phyloP scores from a whole-genome alignment of 345 rosid genomes.

The Populus pruinosa region DNA sequence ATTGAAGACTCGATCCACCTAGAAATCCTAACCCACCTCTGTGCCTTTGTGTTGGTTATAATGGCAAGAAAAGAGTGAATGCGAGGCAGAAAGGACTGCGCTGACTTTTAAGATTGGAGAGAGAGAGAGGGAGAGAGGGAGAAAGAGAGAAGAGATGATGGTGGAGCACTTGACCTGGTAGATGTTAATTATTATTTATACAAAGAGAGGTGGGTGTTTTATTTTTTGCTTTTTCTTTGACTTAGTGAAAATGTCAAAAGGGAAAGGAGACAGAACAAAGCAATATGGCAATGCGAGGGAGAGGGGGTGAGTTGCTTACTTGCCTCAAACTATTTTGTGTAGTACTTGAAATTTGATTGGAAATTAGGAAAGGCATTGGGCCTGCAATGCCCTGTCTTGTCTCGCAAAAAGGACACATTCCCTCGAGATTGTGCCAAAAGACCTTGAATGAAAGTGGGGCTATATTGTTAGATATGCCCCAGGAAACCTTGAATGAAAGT shows the following conservation, averaged over 20 bases:
- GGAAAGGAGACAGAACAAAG: conserved; percentile 7
- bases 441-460: neutral
- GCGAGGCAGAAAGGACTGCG: conserved; percentile 52
- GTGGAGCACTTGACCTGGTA: conserved; percentile 46
- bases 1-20: conserved; percentile 18
- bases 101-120: conserved; percentile 50
- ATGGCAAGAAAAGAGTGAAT: conserved; percentile 30
- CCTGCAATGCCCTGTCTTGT: neutral
- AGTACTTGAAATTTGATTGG: conserved; percentile 31
- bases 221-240: conserved; percentile 49
- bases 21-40: conserved; percentile 14
- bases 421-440: neutral
- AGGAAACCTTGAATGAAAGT: neutral
- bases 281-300: conserved; percentile 10
- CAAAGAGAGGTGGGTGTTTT: conserved; percentile 8
- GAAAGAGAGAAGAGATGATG: conserved; percentile 36
- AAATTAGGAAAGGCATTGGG: neutral
- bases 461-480: neutral
- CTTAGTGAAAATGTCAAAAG: conserved; percentile 57
- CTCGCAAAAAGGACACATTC: neutral
- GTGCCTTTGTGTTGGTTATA: neutral
- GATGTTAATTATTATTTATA: conserved; percentile 49
- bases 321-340: neutral
- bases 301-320: conserved; percentile 1
- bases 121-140: conserved; percentile 27